Base-by-base conservation (phyloP, 1,284 basidiomycete species). In the Ceratorhiza oryzae-sativae region DNA sequence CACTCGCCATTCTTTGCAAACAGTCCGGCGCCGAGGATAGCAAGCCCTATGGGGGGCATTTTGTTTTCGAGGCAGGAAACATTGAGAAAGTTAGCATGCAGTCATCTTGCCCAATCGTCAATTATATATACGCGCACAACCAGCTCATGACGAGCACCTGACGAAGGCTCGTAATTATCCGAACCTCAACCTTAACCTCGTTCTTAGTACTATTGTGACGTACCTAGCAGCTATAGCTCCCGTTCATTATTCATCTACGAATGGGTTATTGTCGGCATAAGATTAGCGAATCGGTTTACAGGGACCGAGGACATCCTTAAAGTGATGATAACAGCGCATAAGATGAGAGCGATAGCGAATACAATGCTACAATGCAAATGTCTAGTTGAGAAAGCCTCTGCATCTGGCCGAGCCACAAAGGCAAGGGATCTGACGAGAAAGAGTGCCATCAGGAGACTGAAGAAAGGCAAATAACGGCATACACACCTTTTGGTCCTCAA, bases 371-470 rank as follows among this genome's bases (percentile, higher is more conserved):
- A 25, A 59, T 15, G 53, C 13, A 30, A 55, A 25, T 55, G 70
- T 72, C 75, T 85, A 95, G 83, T 95, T 95, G 84, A 95, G 90
- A 84, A 87, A 95, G 74, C 93, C 93, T 77, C 92, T 89, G 82
- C 93, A 95, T 81, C 91, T 93, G 76, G 85, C 85, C 75, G 92
- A 91, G 75, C 93, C 93, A 78, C 93, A 95, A 27, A 95, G 84
- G 83, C 93, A 95, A 60, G 91, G 91, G 76, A 95, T 95, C 81
- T 81, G 76, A 8, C 79, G 71, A 34, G 76, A 75, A 4, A 76
- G 76, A 45, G 23, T 30, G 27, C 30, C 25, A 13, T 81, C 79
- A 65, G 79, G 23, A 39, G 75, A 75, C 79, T 79, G 63, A 78
- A 51, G 79, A 77, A 76, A 76, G 36, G 12, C 10, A 20, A 68